phyloP scores from a whole-genome alignment of 2,329 filamentous ascomycete genomes.

The Colletotrichum cordylinicola region DNA sequence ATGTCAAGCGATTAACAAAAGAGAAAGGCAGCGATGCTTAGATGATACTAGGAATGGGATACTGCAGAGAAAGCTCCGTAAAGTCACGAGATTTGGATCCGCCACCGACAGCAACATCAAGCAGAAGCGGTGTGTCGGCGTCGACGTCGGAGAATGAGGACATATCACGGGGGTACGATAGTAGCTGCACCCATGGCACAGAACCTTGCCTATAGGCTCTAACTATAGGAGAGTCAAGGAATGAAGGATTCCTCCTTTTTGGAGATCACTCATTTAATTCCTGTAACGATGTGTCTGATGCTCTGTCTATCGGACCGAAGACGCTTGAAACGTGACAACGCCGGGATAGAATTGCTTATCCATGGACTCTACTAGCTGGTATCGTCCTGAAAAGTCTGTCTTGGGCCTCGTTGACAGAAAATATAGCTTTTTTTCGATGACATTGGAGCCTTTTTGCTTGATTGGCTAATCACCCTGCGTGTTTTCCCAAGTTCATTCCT shows the following conservation, averaged over 20 bases:
- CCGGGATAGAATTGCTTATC: no score
- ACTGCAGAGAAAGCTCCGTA: background rate
- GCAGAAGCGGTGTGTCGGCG: background rate
- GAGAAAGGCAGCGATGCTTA: background rate
- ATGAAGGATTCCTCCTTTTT: no score
- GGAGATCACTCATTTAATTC: fast-evolving
- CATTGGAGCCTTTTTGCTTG: background rate
- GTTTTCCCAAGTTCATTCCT: fast-evolving
- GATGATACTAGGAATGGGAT: background rate
- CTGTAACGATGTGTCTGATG: background rate
- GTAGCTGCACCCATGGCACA: background rate
- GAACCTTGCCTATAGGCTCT: background rate
- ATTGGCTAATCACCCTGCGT: fast-evolving
- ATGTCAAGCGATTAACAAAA: no score
- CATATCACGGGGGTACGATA: fast-evolving
- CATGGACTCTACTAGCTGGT: background rate
- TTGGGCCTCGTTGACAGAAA: background rate
- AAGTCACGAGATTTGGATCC: background rate
- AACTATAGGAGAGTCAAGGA: fast-evolving
- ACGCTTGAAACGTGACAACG: background rate
- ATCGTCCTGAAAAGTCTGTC: background rate
- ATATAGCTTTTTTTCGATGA: fast-evolving
- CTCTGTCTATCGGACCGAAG: background rate
- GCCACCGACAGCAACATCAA: background rate
- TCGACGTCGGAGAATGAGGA: background rate